Base-by-base conservation (phyloP, 306 rosid genomes). In the Lathyrus oleraceus region DNA sequence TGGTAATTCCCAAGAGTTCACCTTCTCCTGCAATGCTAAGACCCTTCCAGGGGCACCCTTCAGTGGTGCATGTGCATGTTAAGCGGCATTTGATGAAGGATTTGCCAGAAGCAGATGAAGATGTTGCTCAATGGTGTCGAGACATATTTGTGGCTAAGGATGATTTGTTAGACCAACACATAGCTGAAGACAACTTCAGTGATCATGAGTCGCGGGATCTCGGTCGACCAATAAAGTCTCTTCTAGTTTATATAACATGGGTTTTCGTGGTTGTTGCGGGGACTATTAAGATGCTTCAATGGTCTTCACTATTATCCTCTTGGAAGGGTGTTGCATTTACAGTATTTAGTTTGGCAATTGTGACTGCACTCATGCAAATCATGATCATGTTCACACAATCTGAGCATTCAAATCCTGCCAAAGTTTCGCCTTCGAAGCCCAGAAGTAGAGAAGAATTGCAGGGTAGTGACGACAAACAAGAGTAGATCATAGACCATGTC, bases 51-150 rank as follows among this genome's bases (percentile, higher is more conserved):
- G 96, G 96, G 65, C 86, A 83, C 76, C 75, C 96, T 61, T 90
- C 98, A 52, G 91, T 93, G 93, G 98, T 94, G 61, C 91, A 94
- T 36, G 95, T 94, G 76, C 96, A 84, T 80, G 57, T 94, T 70
- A 91, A 94, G 76, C 86, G 99, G 54, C 96, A 91, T 83, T 75
- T 82, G 73, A 94, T 87, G 95, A 89, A 86, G 70, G 95, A 87
- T 14, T 69, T 94, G 81, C 97, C 99, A 16, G 89, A 89, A 81
- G 44, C 87, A 14, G 99, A 91, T 16, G 99, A 91, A 10, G 95
- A 83, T 57, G 89, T 94, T 66, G 87, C 92, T n/a, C 97, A 91
- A 58, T 94, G 99, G 99, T 94, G 99, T 76, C 86, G 87, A 80
- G 99, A 94, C 80, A n/a, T 79, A 66, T 94, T 94, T 79, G 89